Base-by-base conservation (phyloP, 2,329 filamentous ascomycete species). In the Exophiala xenobiotica region DNA sequence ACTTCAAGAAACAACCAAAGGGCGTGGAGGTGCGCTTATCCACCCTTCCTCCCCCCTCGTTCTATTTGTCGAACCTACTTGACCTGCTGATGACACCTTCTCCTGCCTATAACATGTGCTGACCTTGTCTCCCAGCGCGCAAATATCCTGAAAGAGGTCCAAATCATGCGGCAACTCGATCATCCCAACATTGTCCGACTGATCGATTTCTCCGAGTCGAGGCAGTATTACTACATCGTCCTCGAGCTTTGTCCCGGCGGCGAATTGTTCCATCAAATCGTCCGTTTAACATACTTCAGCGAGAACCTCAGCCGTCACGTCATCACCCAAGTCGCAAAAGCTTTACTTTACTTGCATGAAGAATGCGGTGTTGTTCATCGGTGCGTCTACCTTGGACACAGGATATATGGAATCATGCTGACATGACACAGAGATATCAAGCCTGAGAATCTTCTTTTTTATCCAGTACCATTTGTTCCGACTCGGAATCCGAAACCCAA, bases 191-290 rank as follows among this genome's bases (percentile, higher is more conserved):
- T 99, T 55, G 84, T 96, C 70, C 92, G 90, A 67, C 82, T 99
- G 51, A 80, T 97, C 64, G 90, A 96, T 64, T 97, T 97, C 67
- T 87, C 87, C 58, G 93, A 99, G 71, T 95, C 91, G 1, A 81
- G 82, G 52, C 90, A 97, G 69, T 96, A 96, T 69, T 97, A 97
- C 73, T 99, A 95, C 74, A 96, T 99, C 62, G 85, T 99, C 37
- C 82, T 99, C 33, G 93, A 99, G 72, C 80, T 97, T 37, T 95
- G 92, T 51, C 90, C 91, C 0, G 93, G 93, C 53, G 93, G 93
- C 66, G 93, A 99, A 73, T 78, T 99, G 8, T 99, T 99, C 78
- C 93, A 99, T 70, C 92, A 97, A 69, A 97, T 99, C 63, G 93
- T 99, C 45, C 87, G 92, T 61, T 82, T 99, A 68, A 99, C 93